Evolutionary conservation across 2,329 filamentous ascomycete species (phyloP), one percentile per base, ranked within the genome.

Genomic region (Rasamsonia emersonii): DNA sequence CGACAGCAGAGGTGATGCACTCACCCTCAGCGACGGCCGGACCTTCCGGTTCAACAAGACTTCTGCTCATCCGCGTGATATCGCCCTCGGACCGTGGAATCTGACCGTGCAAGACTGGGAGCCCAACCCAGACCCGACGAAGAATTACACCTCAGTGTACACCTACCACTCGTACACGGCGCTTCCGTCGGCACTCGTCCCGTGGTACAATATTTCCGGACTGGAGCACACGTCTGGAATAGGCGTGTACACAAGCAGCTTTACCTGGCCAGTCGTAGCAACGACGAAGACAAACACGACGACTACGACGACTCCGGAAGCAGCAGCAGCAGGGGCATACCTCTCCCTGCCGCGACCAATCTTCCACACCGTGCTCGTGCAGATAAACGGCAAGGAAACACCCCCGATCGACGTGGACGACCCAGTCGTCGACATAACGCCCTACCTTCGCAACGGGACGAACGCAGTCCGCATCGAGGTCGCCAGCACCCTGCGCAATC

Each of bases 51-150:
- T n/a, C n/a, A n/a, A 27, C 25, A 13, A 11, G 9, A 27, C 25
- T 5, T 27, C 25, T 6, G 9, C 5, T 16, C 25, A 5, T 16
- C 25, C 2, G 9, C 25, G n/a, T 6, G 13, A 26, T 11, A 16
- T 10, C n/a, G n/a, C 13, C 5, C 25, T 27, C 3, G 25, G 25
- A 16, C 25, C 25, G 10, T 27, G 25, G 25, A 27, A 27, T 10
- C 25, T 27, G 14, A 27, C 25, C 13, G 18, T 27, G 9, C 25
- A 27, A 27, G 25, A 27, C 15, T 27, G 25, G 25, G 14, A 16
- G 9, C 25, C 25, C 13, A 17, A 17, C n/a, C 25, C 25, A 6
- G 11, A 8, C 7, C 25, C 25, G 8, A 16, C 13, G 5, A 16
- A 27, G 6, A 27, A 27, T 17, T 27, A 27, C 13, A 27, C 25